Evolutionary conservation across 371 early-diverging fungal genomes (phyloP).

Genomic region (Apophysomyces trapeziformis): DNA sequence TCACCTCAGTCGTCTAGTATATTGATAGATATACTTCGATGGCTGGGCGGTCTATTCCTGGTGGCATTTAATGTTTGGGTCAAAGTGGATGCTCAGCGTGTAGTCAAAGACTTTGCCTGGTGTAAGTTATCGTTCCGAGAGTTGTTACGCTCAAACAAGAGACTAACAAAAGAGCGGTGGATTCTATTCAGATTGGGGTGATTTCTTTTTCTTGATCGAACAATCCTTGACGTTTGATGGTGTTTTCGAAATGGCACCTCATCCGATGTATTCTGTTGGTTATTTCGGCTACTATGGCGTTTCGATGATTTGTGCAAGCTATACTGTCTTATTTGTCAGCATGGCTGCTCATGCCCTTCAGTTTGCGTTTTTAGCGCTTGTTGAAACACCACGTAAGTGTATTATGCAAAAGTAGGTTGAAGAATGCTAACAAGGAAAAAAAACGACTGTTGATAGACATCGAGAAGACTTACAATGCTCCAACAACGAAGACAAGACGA

Average conservation of each 20-base stretch:
- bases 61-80: slow-evolving; percentile 90
- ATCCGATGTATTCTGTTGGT: slow-evolving; percentile 96
- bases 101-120: slow-evolving; percentile 94
- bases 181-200: slow-evolving; percentile 82
- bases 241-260: slow-evolving; percentile 92
- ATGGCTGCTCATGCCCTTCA: slow-evolving; percentile 84
- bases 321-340: slow-evolving; percentile 83
- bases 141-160: no score
- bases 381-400: slow-evolving; percentile 83
- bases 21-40: slow-evolving; percentile 61
- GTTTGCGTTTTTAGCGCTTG: slow-evolving; percentile 79
- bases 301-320: slow-evolving; percentile 78
- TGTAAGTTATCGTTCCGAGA: slow-evolving; percentile 52
- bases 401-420: not conserved
- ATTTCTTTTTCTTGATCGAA: slow-evolving; percentile 90
- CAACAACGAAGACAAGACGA: slow-evolving; percentile 47
- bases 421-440: not conserved
- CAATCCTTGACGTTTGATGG: slow-evolving; percentile 84
- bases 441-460: slow-evolving; percentile 52
- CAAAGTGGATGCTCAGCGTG: slow-evolving; percentile 87
- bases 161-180: no score
- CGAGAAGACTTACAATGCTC: slow-evolving; percentile 79
- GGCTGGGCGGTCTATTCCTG: slow-evolving; percentile 73
- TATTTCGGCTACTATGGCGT: slow-evolving; percentile 92
- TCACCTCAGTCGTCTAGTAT: slow-evolving; percentile 36